Conservation (phyloP, 2,329 filamentous ascomycete species). For the Aspergillus persii region DNA sequence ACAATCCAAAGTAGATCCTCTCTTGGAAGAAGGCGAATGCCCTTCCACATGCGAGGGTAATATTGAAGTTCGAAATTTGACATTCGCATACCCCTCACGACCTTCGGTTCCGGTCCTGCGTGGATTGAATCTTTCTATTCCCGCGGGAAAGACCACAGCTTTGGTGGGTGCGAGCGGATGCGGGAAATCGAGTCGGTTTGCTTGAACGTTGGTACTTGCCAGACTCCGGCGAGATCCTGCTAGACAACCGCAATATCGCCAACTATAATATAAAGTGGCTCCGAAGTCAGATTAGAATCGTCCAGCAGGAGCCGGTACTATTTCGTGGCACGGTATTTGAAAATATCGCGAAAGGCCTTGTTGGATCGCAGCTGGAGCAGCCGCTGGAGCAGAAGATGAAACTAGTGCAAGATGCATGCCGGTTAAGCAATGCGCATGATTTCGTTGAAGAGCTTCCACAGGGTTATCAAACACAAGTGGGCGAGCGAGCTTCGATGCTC, state of each 20-base stretch:
- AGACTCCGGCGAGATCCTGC: not conserved
- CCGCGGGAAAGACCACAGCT: not conserved
- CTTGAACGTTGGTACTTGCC: not conserved
- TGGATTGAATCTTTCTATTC: not conserved
- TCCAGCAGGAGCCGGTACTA: not conserved
- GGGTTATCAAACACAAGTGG: not conserved
- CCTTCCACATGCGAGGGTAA: not conserved
- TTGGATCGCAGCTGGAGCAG: not conserved
- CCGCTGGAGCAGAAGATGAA: not conserved
- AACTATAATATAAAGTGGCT: not conserved
- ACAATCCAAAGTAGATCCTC: not conserved
- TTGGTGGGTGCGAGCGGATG: not conserved
- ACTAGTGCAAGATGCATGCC: not conserved
- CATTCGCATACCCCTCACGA: not conserved
- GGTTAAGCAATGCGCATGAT: not conserved
- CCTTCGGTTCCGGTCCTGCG: not conserved
- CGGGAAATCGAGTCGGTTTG: not conserved
- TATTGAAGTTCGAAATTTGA: not conserved
- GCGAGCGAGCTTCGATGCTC: not conserved
- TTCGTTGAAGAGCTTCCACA: not conserved
- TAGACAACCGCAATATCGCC: not conserved
- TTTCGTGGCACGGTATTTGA: not conserved
- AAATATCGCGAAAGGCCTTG: not conserved
- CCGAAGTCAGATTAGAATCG: not conserved
- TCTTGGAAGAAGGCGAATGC: not conserved